Base-by-base conservation (phyloP, 495 filamentous ascomycete genomes). In the Penicillium pulvis region DNA sequence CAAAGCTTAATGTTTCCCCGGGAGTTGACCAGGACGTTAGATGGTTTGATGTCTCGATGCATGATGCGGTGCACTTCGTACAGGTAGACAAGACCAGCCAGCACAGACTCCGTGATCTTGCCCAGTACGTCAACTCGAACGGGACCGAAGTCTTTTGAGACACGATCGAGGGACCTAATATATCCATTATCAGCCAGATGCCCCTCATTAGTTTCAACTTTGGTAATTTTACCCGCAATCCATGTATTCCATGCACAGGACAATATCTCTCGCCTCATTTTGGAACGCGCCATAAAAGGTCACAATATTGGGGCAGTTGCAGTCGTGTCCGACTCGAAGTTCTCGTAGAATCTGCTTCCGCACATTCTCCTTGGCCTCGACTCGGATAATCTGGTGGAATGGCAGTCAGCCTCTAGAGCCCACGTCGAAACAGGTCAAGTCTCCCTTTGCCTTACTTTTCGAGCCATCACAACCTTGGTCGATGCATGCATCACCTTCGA, bases 171-270 rank as follows among this genome's bases (percentile, higher is more conserved):
- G n/a, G 94, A 92, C 44, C 94, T 98, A 63, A 58, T 19, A 57
- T 19, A 56, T 33, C 12, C 51, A 50, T 4, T 31, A 43, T 70
- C 42, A 67, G 64, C 59, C 43, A 51, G 11, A 16, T 35, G 47
- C 53, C 23, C 41, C 19, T 43, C 41, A 53, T 62, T 44, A n/a
- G 41, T 33, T 42, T 31, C 17, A 62, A 49, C 20, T 39, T 39
- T 9, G 51, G 41, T 42, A 14, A 17, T 75, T 86, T 71, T 83
- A 98, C 94, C 95, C 95, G 74, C 92, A 91, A 79, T 98, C 94
- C 92, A 96, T 96, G 68, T 98, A 97, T 71, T 98, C 94, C 94
- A 98, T 98, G 71, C 94, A 98, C 89, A 98, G 89, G 58, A 97
- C 92, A 59, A 98, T 95, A 76, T 98, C 94, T 61, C 94, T 90